Evolutionary conservation across 345 rosid species (phyloP), one percentile per base, ranked within the genome.

Genomic region (Populus pruinosa): DNA sequence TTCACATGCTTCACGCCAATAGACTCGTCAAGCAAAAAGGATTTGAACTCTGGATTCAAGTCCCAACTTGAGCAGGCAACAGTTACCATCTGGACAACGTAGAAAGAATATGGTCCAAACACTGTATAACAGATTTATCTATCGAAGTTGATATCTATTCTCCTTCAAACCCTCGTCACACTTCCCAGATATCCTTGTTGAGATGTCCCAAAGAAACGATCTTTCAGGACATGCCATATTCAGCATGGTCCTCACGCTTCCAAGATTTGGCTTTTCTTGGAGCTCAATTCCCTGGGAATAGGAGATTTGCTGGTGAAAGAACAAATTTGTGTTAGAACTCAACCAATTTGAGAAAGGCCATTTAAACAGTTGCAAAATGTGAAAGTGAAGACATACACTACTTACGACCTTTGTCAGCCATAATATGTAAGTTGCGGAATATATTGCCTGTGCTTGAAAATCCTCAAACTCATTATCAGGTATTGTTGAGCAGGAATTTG

Each of bases 361-460:
- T 25, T 23, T 38, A 8, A 39, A 35, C 20, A 13, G 38, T 29
- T 23, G 43, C 61, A 67, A 73, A 47, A 50, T 39, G 50, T 49
- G 12, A 16, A 35, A 21, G 20, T 17, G 61, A 63, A 47, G 59
- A 72, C 62, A 69, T 74, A 39, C 8, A 47, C 7, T 11, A 11
- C 50, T 86, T 11, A 8, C 44, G 84, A 95, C 99, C 96, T 88
- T 92, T 68, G 85, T 83, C 79, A 92, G 84, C 96, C 99, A 91
- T 69, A 90, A 69, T 39, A 89, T 79, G 87, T 95, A 95, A 70
- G 79, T 70, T 21, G 87, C 77, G 62, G 93, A 89, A 84, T 85
- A 81, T 49, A 83, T 41, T 70, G 93, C 90, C 83, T 96, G 96
- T 63, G 91, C 89, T 82, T 87, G 82, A 53, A 83, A 90, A 85